Conservation (phyloP, 1,139 yeast species). For the Blastobotrys illinoisensis region DNA sequence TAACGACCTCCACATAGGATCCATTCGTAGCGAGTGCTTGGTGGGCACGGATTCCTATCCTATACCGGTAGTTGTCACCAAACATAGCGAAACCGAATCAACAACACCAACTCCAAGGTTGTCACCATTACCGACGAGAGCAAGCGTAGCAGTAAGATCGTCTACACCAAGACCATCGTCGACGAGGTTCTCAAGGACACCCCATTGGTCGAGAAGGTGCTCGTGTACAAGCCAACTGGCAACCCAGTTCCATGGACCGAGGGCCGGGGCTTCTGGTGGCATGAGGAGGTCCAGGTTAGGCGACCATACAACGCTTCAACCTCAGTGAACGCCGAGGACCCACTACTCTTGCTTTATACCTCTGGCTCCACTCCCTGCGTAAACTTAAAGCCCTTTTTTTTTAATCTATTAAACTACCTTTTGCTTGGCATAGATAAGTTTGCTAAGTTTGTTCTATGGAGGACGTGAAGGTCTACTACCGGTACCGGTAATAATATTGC, state of each 20-base stretch:
- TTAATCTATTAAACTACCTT: too few relatives aligned
- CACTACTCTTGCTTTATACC: conserved; percentile 86
- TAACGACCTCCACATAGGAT: too few relatives aligned
- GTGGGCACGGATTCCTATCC: too few relatives aligned
- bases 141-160: conserved; percentile 90
- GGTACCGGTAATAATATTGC: too few relatives aligned
- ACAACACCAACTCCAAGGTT: conserved; percentile 82
- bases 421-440: too few relatives aligned
- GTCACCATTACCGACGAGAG: conserved; percentile 96
- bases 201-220: conserved; percentile 74
- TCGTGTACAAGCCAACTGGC: conserved; percentile 86
- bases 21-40: too few relatives aligned
- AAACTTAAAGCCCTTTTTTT: too few relatives aligned
- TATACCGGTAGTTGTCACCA: too few relatives aligned
- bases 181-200: conserved; percentile 83
- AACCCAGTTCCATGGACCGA: conserved; percentile 59
- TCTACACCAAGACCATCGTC: conserved; percentile 86
- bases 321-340: conserved; percentile 87
- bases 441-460: too few relatives aligned
- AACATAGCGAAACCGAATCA: conserved; percentile 82
- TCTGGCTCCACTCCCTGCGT: conserved; percentile 96
- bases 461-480: too few relatives aligned
- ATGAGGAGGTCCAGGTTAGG: conserved; percentile 73
- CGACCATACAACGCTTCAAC: conserved; percentile 84
- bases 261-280: conserved; percentile 94